Conservation (phyloP, 2,329 filamentous ascomycete species). For the Pezicula neosporulosa region DNA sequence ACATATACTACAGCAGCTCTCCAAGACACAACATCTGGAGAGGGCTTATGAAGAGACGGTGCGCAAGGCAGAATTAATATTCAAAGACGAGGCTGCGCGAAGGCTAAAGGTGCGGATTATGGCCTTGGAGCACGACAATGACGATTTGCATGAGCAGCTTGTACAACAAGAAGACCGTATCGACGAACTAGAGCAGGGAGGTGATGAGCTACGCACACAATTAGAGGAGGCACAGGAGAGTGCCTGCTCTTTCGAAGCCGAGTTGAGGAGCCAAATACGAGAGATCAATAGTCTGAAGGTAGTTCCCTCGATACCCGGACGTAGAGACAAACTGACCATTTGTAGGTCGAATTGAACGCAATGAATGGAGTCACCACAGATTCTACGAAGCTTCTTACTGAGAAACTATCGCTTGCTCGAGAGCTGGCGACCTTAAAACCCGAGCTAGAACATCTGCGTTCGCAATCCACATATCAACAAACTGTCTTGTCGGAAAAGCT, state of each 20-base stretch:
- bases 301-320: conserved; percentile 10
- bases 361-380: conserved; percentile 65
- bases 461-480: conserved; percentile 59
- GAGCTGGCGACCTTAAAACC: conserved; percentile 56
- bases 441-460: conserved; percentile 59
- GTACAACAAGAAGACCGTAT: conserved; percentile 57
- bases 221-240: conserved; percentile 43
- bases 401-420: conserved; percentile 58
- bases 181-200: conserved; percentile 46
- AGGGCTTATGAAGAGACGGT: conserved; percentile 64
- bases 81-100: conserved; percentile 72
- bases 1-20: conserved; percentile 19
- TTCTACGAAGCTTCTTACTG: conserved; percentile 64
- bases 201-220: conserved; percentile 44
- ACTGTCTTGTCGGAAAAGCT: conserved; percentile 74
- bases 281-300: conserved; percentile 56
- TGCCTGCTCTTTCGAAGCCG: conserved; percentile 22
- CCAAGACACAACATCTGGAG: conserved; percentile 49
- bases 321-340: background rate
- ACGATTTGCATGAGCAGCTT: conserved; percentile 62
- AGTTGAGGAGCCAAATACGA: conserved; percentile 46
- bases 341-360: conserved; percentile 66
- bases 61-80: conserved; percentile 63
- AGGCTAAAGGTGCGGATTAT: conserved; percentile 66
- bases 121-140: conserved; percentile 72